Evolutionary conservation across 352 stramenopile species (phyloP).

Genomic region (Phytophthora macrochlamydospora): DNA sequence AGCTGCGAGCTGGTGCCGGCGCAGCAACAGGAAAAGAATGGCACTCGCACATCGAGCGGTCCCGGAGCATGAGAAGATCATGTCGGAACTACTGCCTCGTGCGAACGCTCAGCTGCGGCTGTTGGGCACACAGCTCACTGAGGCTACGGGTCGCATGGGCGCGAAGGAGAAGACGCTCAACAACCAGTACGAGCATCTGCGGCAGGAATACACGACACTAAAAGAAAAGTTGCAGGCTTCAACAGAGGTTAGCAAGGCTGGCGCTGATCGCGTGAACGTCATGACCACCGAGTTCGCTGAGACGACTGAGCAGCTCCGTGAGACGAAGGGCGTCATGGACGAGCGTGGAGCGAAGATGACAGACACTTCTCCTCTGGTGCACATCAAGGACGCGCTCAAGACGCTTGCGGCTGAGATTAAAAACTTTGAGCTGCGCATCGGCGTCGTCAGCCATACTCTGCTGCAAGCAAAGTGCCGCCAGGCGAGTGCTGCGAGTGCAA

Average conservation of each 20-base stretch:
- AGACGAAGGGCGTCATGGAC: slow-evolving; percentile 82
- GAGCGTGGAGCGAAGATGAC: slow-evolving; percentile 86
- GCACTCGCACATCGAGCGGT: slow-evolving; percentile 81
- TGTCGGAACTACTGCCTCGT: slow-evolving; percentile 59
- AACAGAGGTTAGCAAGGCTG: slow-evolving; percentile 70
- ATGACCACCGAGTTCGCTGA: slow-evolving; percentile 80
- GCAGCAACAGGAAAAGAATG: slow-evolving; percentile 65
- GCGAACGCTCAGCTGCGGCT: slow-evolving; percentile 68
- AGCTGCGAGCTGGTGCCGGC: slow-evolving; percentile 59
- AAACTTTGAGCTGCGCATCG: slow-evolving; percentile 82
- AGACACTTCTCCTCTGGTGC: slow-evolving; percentile 81
- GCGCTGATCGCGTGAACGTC: slow-evolving; percentile 67
- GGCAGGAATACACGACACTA: slow-evolving; percentile 68
- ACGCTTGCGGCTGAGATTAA: slow-evolving; percentile 78
- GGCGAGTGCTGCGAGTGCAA: slow-evolving; percentile 37
- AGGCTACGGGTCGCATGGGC: slow-evolving; percentile 66
- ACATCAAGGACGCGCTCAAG: slow-evolving; percentile 87
- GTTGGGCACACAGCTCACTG: slow-evolving; percentile 56
- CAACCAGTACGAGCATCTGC: slow-evolving; percentile 78
- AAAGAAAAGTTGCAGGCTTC: slow-evolving; percentile 68
- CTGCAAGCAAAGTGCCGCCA: slow-evolving; percentile 77
- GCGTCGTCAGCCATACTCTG: slow-evolving; percentile 79
- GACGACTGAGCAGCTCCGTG: slow-evolving; percentile 75
- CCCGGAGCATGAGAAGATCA: slow-evolving; percentile 73
- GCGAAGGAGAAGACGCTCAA: slow-evolving; percentile 83